Conservation (phyloP, 805 yeast species). For the Kluyveromyces wickerhamii region DNA sequence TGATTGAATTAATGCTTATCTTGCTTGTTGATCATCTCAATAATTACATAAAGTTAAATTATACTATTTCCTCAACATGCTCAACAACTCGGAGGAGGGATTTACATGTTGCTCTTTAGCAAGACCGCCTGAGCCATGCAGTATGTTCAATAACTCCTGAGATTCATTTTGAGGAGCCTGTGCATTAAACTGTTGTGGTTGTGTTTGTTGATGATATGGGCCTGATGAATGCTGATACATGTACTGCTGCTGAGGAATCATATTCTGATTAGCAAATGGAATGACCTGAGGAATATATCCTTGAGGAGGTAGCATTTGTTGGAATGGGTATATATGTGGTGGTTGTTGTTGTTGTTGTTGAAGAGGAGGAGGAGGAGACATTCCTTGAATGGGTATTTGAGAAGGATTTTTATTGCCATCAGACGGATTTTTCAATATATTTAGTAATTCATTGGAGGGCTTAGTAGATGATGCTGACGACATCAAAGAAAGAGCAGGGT, state of each 20-base stretch:
- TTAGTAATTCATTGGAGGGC: constrained; percentile 6
- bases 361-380: too few species aligned
- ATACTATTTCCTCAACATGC: constrained; percentile 16
- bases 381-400: too few species aligned
- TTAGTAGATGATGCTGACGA: not conserved
- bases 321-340: not conserved
- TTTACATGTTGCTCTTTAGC: not conserved
- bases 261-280: not conserved
- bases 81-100: constrained; percentile 21
- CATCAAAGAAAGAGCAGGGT: not conserved
- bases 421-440: constrained; percentile 4
- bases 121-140: constrained; percentile 12
- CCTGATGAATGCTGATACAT: constrained; percentile 1
- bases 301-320: constrained; percentile 1
- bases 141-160: constrained; percentile 14
- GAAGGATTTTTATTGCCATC: too few species aligned
- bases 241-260: constrained; percentile 1
- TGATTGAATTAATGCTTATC: not conserved
- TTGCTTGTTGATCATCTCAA: not conserved
- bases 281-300: not conserved
- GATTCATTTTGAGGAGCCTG: constrained; percentile 11
- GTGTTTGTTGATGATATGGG: not conserved
- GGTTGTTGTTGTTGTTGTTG: constrained; percentile 1
- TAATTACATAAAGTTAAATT: not conserved
- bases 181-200: not conserved